Conservation (phyloP, 495 filamentous ascomycete genomes). For the Penicillium cataractarum region DNA sequence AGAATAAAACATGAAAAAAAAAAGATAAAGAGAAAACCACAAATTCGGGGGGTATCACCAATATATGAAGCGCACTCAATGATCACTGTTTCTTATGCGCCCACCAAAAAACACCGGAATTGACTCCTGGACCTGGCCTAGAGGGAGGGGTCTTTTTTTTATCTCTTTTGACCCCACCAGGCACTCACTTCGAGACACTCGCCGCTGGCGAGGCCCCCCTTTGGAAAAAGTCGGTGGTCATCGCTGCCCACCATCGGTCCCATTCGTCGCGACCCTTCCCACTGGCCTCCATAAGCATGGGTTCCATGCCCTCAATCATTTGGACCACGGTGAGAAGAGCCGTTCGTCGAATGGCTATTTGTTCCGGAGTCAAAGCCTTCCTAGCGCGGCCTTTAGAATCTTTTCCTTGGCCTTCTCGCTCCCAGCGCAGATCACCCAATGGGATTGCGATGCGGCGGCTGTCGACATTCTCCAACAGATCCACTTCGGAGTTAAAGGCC, state of each 20-base stretch:
- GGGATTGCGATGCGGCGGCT: slow-evolving; percentile 82
- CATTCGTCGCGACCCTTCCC: slow-evolving; percentile 89
- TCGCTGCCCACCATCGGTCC: slow-evolving; percentile 85
- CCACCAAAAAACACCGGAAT: slow-evolving; percentile 33
- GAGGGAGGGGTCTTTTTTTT: slow-evolving; percentile 17
- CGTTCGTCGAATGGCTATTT: slow-evolving; percentile 74
- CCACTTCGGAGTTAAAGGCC: slow-evolving; percentile 79
- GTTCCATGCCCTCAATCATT: slow-evolving; percentile 86
- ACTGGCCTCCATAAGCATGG: slow-evolving; percentile 76
- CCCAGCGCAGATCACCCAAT: slow-evolving; percentile 86
- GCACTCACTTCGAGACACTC: slow-evolving; percentile 92
- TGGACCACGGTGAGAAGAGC: slow-evolving; percentile 81
- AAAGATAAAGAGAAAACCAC: slow-evolving; percentile 19
- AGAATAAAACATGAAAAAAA: slow-evolving; percentile 31
- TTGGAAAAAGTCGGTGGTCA: slow-evolving; percentile 82
- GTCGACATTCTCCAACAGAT: slow-evolving; percentile 69
- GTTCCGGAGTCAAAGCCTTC: slow-evolving; percentile 65
- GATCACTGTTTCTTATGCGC: slow-evolving; percentile 34
- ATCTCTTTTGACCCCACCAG: slow-evolving; percentile 86
- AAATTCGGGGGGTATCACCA: slow-evolving; percentile 50
- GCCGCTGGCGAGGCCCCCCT: slow-evolving; percentile 76
- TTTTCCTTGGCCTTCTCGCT: slow-evolving; percentile 61
- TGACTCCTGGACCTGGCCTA: slow-evolving; percentile 18
- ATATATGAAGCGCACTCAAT: slow-evolving; percentile 49
- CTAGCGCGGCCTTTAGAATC: slow-evolving; percentile 42